Conservation (phyloP, 768 basidiomycete genomes). For the Paxillus involutus region DNA sequence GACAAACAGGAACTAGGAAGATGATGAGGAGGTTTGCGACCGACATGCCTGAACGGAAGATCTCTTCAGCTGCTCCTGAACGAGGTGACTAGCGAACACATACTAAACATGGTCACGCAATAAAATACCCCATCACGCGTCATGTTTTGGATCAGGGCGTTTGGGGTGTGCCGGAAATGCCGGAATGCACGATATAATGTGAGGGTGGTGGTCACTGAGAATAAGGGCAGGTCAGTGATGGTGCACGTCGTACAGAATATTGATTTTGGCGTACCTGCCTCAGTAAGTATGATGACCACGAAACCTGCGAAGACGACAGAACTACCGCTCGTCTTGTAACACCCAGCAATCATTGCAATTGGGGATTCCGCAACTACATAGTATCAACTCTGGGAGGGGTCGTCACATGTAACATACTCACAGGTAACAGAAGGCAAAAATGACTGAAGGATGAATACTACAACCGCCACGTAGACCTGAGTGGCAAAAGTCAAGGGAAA, state of each 20-base stretch:
- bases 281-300: not conserved
- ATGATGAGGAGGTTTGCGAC: too few species aligned
- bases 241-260: too few species aligned
- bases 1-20: too few species aligned
- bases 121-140: not conserved
- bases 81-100: too few species aligned
- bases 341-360: not conserved
- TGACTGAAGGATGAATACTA: not conserved
- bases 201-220: not conserved
- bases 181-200: not conserved
- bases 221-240: not conserved
- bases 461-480: not conserved
- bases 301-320: not conserved
- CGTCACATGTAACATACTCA: not conserved
- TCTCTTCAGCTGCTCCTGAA: too few species aligned
- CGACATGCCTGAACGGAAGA: too few species aligned
- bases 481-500: not conserved
- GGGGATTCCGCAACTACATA: not conserved
- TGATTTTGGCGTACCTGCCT: not conserved
- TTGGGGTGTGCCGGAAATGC: not conserved
- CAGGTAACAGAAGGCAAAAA: not conserved
- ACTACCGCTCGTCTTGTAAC: not conserved
- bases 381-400: not conserved
- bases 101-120: not conserved
- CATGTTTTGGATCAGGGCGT: not conserved